phyloP scores from a whole-genome alignment of 495 filamentous ascomycete genomes.

The Friedmanniomyces endolithicus region DNA sequence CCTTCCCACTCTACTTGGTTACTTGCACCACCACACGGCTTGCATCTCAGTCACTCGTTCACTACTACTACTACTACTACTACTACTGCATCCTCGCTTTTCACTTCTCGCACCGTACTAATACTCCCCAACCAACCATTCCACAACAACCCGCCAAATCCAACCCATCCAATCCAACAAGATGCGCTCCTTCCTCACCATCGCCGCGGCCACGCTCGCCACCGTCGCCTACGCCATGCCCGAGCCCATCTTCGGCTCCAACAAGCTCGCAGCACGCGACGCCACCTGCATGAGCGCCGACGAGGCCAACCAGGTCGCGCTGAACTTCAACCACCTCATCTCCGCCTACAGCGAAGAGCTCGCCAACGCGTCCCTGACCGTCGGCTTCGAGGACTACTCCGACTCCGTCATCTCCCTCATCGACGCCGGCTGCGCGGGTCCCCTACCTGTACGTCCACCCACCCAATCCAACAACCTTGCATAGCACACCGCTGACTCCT shows the following conservation, averaged over 20 bases:
- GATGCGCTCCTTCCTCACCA: slow-evolving; percentile 15
- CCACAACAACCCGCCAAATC: neutral
- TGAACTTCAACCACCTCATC: slow-evolving; percentile 15
- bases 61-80: too few relatives aligned
- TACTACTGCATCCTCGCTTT: neutral
- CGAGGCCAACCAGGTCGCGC: slow-evolving; percentile 11
- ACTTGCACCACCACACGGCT: neutral
- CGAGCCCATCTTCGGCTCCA: slow-evolving; percentile 5
- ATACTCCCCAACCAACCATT: neutral
- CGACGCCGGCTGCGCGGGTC: slow-evolving; percentile 16
- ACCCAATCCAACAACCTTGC: neutral
- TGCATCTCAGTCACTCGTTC: slow-evolving; percentile 6
- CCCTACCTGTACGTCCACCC: slow-evolving; percentile 2
- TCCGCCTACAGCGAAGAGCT: slow-evolving; percentile 7
- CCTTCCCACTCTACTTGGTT: neutral
- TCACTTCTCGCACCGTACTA: neutral
- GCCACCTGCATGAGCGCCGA: slow-evolving; percentile 12
- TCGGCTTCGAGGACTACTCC: slow-evolving; percentile 11
- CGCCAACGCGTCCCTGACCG: slow-evolving; percentile 7
- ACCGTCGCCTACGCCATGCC: slow-evolving; percentile 2
- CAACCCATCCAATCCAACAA: neutral
- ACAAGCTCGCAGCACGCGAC: neutral
- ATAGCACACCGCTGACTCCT: neutral
- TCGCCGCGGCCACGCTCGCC: slow-evolving; percentile 8
- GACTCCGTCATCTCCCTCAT: slow-evolving; percentile 16